A percentile compares a stretch with the other conserved stretches of the same genome.
phyloP scores from a whole-genome alignment of 2,329 filamentous ascomycete species.

The Penicillium sp. region DNA sequence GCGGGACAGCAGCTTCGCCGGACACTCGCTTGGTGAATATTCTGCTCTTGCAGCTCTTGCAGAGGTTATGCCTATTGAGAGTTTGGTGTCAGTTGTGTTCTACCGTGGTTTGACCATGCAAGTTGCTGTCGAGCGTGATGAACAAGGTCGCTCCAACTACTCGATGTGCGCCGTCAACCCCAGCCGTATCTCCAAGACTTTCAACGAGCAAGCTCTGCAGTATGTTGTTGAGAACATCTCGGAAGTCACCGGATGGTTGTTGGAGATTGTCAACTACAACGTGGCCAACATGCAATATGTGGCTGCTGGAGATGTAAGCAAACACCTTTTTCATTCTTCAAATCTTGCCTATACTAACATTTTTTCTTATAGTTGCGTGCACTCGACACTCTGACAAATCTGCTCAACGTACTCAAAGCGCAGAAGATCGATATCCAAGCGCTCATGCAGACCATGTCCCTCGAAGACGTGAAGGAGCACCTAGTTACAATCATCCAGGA shows the following conservation, averaged over 20 bases:
- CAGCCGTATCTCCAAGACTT: constrained; percentile 95
- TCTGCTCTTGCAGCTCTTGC: constrained; percentile 92
- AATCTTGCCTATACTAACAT: not conserved
- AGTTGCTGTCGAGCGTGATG: constrained; percentile 95
- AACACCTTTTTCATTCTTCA: not conserved
- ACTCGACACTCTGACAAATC: constrained; percentile 65
- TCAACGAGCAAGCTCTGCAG: constrained; percentile 95
- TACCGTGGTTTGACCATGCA: constrained; percentile 99
- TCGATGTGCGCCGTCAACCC: constrained; percentile 99
- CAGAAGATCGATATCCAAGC: constrained; percentile 97
- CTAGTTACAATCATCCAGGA: constrained; percentile 87
- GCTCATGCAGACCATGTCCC: constrained; percentile 77
- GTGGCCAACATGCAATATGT: constrained; percentile 69
- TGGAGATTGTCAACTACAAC: constrained; percentile 98
- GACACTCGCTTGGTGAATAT: constrained; percentile 97
- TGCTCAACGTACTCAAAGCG: constrained; percentile 92
- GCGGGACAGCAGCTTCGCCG: constrained; percentile 93
- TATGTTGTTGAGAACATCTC: constrained; percentile 95
- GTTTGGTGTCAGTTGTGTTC: constrained; percentile 95
- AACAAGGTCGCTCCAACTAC: constrained; percentile 90
- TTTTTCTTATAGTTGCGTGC: constrained; percentile 49
- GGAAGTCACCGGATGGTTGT: constrained; percentile 87
- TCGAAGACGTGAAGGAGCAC: constrained; percentile 88
- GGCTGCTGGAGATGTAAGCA: constrained; percentile 58
- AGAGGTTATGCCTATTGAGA: constrained; percentile 99